Evolutionary conservation across 129 eudicot genomes (phyloP).

Genomic region (Flaveria sonorensis): DNA sequence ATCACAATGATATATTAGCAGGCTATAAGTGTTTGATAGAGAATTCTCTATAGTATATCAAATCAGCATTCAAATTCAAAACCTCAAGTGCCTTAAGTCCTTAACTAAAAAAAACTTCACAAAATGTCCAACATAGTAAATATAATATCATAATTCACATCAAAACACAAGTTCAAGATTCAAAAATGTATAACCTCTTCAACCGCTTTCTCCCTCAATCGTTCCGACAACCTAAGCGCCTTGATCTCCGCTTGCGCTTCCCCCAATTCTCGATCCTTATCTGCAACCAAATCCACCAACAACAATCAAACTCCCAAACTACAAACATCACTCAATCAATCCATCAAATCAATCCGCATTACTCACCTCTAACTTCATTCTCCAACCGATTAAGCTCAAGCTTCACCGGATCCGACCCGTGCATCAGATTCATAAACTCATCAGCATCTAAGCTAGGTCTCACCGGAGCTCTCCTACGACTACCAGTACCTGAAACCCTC

Average conservation of each 20-base stretch:
- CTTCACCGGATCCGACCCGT: constrained; percentile 99
- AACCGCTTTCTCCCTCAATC: constrained; percentile 86
- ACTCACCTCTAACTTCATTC: constrained; percentile 90
- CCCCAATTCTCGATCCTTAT: constrained; percentile 78
- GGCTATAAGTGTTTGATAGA: background rate
- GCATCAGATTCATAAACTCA: constrained; percentile 78
- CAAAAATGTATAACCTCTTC: constrained; percentile 65
- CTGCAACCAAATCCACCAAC: constrained; percentile 41
- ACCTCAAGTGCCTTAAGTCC: background rate
- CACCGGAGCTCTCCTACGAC: constrained; percentile 62
- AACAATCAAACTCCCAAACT: constrained; percentile 21
- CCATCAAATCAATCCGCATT: constrained; percentile 43
- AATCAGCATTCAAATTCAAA: constrained; percentile 21
- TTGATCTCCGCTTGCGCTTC: constrained; percentile 88
- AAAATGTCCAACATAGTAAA: too few species aligned
- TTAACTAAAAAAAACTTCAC: background rate
- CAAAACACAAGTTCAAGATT: background rate
- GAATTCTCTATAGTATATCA: constrained; percentile 22
- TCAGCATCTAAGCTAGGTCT: constrained; percentile 88
- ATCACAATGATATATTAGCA: too few species aligned
- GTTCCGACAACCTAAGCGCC: constrained; percentile 71
- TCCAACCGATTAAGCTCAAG: constrained; percentile 92
- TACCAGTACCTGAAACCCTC: constrained; percentile 44
- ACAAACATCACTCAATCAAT: constrained; percentile 13
- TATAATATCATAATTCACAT: background rate